phyloP scores from a whole-genome alignment of 176 grass and related monocot genomes.

The Oryza australiensis region DNA sequence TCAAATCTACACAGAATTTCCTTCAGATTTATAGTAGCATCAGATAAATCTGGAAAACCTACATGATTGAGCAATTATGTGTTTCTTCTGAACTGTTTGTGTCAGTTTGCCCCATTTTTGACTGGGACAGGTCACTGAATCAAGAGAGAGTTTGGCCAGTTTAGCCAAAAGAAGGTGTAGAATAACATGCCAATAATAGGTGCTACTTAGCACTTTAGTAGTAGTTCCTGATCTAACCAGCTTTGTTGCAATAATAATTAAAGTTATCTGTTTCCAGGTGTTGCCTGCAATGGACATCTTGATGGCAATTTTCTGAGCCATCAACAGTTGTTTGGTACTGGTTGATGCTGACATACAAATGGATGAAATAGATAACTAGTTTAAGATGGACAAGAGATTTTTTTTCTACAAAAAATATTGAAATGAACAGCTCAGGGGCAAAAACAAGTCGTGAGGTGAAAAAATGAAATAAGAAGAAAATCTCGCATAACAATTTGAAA shows the following conservation, averaged over 20 bases:
- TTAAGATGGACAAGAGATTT: neutral
- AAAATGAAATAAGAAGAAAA: neutral
- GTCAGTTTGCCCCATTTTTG: neutral
- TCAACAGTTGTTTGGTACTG: slow-evolving; percentile 22
- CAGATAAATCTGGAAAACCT: neutral
- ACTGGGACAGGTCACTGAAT: neutral
- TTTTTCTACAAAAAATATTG: neutral
- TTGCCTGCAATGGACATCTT: neutral
- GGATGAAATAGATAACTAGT: neutral
- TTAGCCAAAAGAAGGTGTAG: slow-evolving; percentile 8
- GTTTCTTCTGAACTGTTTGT: neutral
- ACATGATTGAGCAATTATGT: slow-evolving; percentile 25
- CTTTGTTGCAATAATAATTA: neutral
- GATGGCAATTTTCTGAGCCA: neutral
- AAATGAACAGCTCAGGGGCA: neutral
- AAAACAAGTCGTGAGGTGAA: neutral
- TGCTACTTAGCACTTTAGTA: neutral
- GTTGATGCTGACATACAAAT: slow-evolving; percentile 14
- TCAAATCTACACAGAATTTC: neutral
- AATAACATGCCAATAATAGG: neutral
- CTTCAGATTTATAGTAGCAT: neutral
- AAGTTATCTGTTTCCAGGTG: slow-evolving; percentile 13
- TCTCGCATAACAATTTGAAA: neutral
- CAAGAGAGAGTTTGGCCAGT: slow-evolving; percentile 7
- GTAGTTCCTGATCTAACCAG: neutral